phyloP scores from a whole-genome alignment of 106 monocot species.

The Dendrobium catenatum region DNA sequence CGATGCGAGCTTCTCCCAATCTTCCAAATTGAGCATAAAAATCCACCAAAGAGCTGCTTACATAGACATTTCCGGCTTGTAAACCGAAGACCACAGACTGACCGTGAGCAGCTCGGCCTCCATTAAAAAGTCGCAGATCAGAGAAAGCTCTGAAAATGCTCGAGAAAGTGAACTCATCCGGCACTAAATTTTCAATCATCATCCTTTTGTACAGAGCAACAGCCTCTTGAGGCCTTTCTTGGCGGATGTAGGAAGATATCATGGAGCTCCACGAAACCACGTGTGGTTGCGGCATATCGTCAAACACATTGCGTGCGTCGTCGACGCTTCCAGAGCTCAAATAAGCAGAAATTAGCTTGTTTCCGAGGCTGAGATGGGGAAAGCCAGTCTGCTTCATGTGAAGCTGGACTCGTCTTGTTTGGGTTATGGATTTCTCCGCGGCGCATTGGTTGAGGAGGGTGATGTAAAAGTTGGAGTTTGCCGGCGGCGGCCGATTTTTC shows the following conservation, averaged over 20 bases:
- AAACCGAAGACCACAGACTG: constrained; percentile 33
- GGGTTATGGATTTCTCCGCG: constrained; percentile 15
- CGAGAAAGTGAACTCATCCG: constrained; percentile 71
- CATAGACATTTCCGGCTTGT: constrained; percentile 22
- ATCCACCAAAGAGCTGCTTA: constrained; percentile 48
- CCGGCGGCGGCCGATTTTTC: not conserved
- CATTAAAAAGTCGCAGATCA: constrained; percentile 19
- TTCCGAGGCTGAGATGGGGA: constrained; percentile 56
- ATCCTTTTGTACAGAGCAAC: constrained; percentile 38
- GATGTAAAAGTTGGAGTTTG: constrained; percentile 18
- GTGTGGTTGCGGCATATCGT: constrained; percentile 60
- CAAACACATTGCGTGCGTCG: constrained; percentile 55
- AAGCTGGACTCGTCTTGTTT: constrained; percentile 28
- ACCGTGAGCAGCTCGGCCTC: constrained; percentile 35
- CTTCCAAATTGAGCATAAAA: constrained; percentile 56
- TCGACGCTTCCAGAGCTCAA: constrained; percentile 34
- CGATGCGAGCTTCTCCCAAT: constrained; percentile 23
- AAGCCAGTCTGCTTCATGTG: constrained; percentile 49
- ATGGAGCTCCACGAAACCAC: constrained; percentile 63
- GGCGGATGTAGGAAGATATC: constrained; percentile 42
- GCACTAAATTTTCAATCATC: constrained; percentile 17
- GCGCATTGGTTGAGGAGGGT: constrained; percentile 45
- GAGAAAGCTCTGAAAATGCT: constrained; percentile 41
- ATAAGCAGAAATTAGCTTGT: constrained; percentile 53
- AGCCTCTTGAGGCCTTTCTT: constrained; percentile 29